A percentile compares a stretch with the other conserved stretches of the same genome.
Evolutionary conservation across 768 basidiomycete genomes (phyloP).

Genomic region (Paxillus rubicundulus): DNA sequence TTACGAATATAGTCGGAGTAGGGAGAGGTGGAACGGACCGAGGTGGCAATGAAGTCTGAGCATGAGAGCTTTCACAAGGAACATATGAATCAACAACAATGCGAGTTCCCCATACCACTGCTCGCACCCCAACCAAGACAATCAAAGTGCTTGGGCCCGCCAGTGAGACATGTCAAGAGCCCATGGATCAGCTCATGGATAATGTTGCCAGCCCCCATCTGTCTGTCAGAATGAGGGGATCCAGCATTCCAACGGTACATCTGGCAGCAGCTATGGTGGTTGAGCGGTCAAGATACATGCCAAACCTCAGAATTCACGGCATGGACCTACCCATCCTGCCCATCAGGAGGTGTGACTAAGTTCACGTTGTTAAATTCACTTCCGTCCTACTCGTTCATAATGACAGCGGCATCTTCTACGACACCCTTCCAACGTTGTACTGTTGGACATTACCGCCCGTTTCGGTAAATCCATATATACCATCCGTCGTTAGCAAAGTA

Average conservation of each 20-base stretch:
- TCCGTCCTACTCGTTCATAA: conserved; percentile 94
- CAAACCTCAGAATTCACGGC: background rate
- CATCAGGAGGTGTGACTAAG: no score
- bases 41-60: conserved; percentile 81
- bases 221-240: conserved; percentile 88
- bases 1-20: conserved; percentile 88
- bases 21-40: conserved; percentile 67
- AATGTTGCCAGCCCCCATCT: conserved; percentile 94
- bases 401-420: conserved; percentile 82
- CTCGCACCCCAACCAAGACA: conserved; percentile 84
- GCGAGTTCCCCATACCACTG: conserved; percentile 93
- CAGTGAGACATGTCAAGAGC: conserved; percentile 83
- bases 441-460: conserved; percentile 93
- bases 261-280: conserved; percentile 70
- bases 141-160: conserved; percentile 91
- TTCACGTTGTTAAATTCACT: conserved; percentile 91
- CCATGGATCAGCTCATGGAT: conserved; percentile 75
- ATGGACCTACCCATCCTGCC: no score
- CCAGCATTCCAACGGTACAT: conserved; percentile 97
- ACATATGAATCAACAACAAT: conserved; percentile 5
- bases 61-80: background rate
- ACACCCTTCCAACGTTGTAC: conserved; percentile 92
- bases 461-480: conserved; percentile 60
- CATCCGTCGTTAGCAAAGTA: conserved; percentile 8
- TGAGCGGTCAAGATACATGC: no score